Evolutionary conservation across 495 filamentous ascomycete genomes (phyloP), one percentile per base, ranked within the genome.

Genomic region (Penicillium robsamsonii): DNA sequence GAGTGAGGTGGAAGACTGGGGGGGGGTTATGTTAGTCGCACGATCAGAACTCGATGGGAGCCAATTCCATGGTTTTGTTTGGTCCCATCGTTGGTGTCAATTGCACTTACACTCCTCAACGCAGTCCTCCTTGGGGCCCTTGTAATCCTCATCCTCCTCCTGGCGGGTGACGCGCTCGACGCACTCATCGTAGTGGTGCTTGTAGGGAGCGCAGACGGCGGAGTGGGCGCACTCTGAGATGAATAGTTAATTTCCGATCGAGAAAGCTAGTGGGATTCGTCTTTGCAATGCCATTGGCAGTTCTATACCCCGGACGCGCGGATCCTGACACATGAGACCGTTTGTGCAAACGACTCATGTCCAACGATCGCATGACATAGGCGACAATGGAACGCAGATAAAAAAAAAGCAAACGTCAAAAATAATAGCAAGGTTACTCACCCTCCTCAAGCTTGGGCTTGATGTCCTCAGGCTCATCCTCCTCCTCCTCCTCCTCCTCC

Each of bases 131-230:
- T 87, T 82, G 57, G 80, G 73, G 11, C 77, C 81, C 70, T 82
- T 75, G 73, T 81, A 79, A 69, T 81, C 78, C 61, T 81, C 86
- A 64, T 81, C 78, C 63, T 88, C 83, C 62, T 84, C 75, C 70
- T 88, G 84, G 64, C 73, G 74, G 55, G 86, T 93, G 61, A 97
- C 94, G 63, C 94, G 91, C 79, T 96, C 92, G 64, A 91, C 89
- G 72, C 94, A 98, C 75, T 96, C 92, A 59, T 97, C 92, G 75
- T 85, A 97, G 82, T 98, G 94, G 83, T 97, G 92, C 84, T 97
- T 98, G 62, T 82, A 81, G 29, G 88, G 87, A 44, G 85, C 79
- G 77, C 94, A 98, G 75, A 89, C 77, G 68, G 89, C 83, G 55
- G 91, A 90, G 68, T 89, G 81, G 71, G 82, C 82, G 80, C 95